Percentiles rank a stretch among this genome's conserved stretches.
Evolutionary conservation across 148 eudicot species (phyloP).

Genomic region (Drosera capensis): DNA sequence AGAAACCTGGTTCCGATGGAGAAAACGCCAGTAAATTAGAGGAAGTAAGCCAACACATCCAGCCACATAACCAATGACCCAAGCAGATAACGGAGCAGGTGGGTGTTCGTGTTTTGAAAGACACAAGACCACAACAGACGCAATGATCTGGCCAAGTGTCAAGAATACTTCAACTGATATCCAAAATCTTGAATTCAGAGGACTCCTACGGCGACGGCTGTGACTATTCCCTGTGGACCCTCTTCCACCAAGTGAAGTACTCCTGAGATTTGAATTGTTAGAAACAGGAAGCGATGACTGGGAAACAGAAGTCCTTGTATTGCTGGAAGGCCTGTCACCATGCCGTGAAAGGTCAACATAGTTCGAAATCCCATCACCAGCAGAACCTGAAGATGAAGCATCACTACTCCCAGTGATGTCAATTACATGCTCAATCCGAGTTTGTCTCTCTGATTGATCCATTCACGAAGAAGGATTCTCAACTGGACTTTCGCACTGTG

Average conservation of each 20-base stretch:
- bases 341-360: constrained; percentile 24
- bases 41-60: constrained; percentile 88
- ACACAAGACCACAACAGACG: constrained; percentile 58
- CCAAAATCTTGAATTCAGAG: constrained; percentile 80
- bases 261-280: constrained; percentile 39
- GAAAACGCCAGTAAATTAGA: constrained; percentile 87
- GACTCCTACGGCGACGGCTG: constrained; percentile 59
- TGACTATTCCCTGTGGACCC: constrained; percentile 38
- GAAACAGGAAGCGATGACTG: constrained; percentile 42
- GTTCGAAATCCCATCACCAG: constrained; percentile 27
- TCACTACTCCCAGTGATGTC: constrained; percentile 38
- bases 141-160: constrained; percentile 74
- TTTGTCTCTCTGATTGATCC: constrained; percentile 48
- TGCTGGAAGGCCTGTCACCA: constrained; percentile 42
- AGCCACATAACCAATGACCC: constrained; percentile 84
- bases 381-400: constrained; percentile 17
- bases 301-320: constrained; percentile 26
- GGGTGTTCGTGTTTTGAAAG: constrained; percentile 66
- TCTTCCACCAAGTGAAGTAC: constrained; percentile 43
- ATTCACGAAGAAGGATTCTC: constrained; percentile 27
- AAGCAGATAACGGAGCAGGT: constrained; percentile 57
- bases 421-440: constrained; percentile 28
- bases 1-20: constrained; percentile 47
- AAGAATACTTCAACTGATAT: constrained; percentile 66
- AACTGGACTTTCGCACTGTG: constrained; percentile 22